Conservation (phyloP, 345 rosid species). For the Rhizophora apiculata region DNA sequence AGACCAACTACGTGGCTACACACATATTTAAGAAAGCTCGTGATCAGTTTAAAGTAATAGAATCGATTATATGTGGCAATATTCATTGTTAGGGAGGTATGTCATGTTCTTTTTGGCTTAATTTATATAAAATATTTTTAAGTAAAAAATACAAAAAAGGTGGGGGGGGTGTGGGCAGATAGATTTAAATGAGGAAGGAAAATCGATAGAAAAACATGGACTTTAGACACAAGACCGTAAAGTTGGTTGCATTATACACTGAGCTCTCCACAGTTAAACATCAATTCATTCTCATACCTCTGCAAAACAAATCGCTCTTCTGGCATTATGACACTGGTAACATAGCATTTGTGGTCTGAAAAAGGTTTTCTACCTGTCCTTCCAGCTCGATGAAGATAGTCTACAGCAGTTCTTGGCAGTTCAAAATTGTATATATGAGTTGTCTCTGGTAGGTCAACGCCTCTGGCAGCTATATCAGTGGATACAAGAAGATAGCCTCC, state of each 20-base stretch:
- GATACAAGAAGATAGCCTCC: slow-evolving; percentile 81
- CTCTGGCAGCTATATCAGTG: slow-evolving; percentile 91
- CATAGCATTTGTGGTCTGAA: slow-evolving; percentile 67
- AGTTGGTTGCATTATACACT: slow-evolving; percentile 16
- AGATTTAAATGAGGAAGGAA: too few relatives aligned
- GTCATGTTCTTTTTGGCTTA: too few relatives aligned
- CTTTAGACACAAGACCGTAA: background rate
- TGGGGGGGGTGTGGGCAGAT: too few relatives aligned
- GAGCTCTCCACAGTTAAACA: slow-evolving; percentile 67
- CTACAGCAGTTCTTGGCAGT: slow-evolving; percentile 72
- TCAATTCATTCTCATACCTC: slow-evolving; percentile 81
- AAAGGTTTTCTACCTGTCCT: slow-evolving; percentile 91
- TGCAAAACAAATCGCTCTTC: slow-evolving; percentile 87
- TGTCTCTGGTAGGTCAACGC: slow-evolving; percentile 86
- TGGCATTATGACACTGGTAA: slow-evolving; percentile 56
- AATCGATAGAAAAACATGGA: too few relatives aligned
- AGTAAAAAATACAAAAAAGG: too few relatives aligned
- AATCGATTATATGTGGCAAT: too few relatives aligned
- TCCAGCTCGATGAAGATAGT: slow-evolving; percentile 92
- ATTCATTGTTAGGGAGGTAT: too few relatives aligned
- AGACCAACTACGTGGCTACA: too few relatives aligned
- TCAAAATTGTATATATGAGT: slow-evolving; percentile 90
- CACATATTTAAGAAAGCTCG: too few relatives aligned
- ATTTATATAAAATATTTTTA: too few relatives aligned
- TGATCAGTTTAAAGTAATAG: too few relatives aligned